Conservation (phyloP, 805 yeast species). For the Sporopachydermia quercuum region DNA sequence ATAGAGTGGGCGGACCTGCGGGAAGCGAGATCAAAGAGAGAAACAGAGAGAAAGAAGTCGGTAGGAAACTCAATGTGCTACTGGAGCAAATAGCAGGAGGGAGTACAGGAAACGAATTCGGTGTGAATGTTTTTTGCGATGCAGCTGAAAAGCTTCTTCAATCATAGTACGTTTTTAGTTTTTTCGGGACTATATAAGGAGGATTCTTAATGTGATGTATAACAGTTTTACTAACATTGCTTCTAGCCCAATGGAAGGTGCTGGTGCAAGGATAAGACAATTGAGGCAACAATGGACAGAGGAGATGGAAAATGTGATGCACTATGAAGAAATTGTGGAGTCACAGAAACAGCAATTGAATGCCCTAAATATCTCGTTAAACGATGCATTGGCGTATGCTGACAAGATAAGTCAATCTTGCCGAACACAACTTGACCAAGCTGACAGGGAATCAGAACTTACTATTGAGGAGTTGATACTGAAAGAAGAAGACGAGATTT, state of each 20-base stretch:
- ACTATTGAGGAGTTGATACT: conserved; percentile 24
- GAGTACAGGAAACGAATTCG: conserved; percentile 18
- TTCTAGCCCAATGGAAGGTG: conserved; percentile 24
- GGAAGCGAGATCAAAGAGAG: conserved; percentile 42
- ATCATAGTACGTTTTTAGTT: conserved; percentile 14
- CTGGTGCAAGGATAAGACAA: conserved; percentile 17
- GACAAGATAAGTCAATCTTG: conserved; percentile 10
- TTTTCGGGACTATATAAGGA: too few relatives aligned
- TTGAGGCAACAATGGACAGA: conserved; percentile 19
- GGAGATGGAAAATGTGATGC: conserved; percentile 24
- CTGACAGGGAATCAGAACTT: conserved; percentile 4
- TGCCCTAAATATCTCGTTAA: conserved; percentile 19
- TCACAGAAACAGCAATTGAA: conserved; percentile 28
- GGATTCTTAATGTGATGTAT: neutral
- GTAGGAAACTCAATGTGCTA: conserved; percentile 1
- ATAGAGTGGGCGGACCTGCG: conserved; percentile 20
- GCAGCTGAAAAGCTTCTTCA: conserved; percentile 22
- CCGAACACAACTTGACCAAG: conserved; percentile 12
- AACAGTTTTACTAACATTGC: conserved; percentile 13
- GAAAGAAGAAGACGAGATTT: conserved; percentile 32
- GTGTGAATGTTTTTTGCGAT: conserved; percentile 30
- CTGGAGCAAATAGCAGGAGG: conserved; percentile 16
- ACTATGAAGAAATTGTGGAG: conserved; percentile 28
- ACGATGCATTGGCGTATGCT: conserved; percentile 7
- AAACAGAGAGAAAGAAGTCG: conserved; percentile 14